These are phyloP conservation scores for Danielozyma ontarioensis DNA, from an alignment of 805 yeast genomes.

Conservation along the genomic window DNA sequence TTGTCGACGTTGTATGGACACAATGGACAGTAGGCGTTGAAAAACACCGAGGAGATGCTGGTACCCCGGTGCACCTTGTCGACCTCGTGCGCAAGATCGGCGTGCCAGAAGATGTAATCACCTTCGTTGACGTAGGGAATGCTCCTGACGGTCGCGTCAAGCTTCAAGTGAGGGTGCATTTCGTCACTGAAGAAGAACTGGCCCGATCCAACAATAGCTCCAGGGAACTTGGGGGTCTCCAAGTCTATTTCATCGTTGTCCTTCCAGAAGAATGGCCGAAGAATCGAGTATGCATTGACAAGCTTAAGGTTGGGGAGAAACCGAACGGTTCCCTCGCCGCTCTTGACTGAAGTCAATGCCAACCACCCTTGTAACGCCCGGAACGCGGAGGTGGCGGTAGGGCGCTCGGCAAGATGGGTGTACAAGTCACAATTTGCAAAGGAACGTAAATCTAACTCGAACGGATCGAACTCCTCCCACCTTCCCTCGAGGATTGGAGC, in stretches of 20 bases:
- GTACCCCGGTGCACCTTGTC: constrained; percentile 30
- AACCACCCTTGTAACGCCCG: constrained; percentile 44
- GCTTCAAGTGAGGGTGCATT: constrained; percentile 31
- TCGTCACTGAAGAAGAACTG: constrained; percentile 22
- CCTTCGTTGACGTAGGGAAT: constrained; percentile 40
- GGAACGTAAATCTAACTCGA: constrained; percentile 27
- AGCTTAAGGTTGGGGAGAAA: constrained; percentile 32
- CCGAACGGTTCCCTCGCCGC: constrained; percentile 39
- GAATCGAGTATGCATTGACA: constrained; percentile 33
- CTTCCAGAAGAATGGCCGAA: constrained; percentile 36
- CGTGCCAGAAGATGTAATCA: constrained; percentile 41
- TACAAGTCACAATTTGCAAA: constrained; percentile 29
- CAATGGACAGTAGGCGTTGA: constrained; percentile 32
- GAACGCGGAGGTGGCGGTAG: constrained; percentile 24
- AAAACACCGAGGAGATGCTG: constrained; percentile 34
- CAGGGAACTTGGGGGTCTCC: constrained; percentile 31
- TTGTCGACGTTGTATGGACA: constrained; percentile 12
- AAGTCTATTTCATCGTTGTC: constrained; percentile 22
- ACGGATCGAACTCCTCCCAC: constrained; percentile 43
- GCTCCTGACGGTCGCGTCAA: constrained; percentile 21
- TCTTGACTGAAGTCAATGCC: constrained; percentile 26
- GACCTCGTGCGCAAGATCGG: constrained; percentile 37
- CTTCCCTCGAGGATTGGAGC: constrained; percentile 29
- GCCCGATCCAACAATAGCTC: constrained; percentile 32
- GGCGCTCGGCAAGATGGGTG: constrained; percentile 10